phyloP scores from a whole-genome alignment of 176 grass and related monocot species.

The Paspalum notatum region DNA sequence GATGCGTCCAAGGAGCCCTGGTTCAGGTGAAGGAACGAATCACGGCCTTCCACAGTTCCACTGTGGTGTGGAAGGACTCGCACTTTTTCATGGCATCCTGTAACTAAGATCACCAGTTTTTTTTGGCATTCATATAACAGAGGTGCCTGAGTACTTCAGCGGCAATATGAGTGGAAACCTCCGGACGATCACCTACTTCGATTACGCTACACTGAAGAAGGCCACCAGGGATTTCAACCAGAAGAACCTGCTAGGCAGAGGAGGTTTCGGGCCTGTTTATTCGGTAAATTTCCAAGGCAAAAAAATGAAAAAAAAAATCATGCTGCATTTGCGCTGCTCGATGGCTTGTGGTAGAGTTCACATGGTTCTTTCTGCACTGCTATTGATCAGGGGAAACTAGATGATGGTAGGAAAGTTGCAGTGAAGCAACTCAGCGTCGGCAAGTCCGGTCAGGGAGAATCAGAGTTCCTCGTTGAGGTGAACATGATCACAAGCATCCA shows the following conservation, averaged over 20 bases:
- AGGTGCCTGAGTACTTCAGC: slow-evolving; percentile 58
- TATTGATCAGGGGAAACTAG: slow-evolving; percentile 50
- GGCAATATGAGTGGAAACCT: slow-evolving; percentile 69
- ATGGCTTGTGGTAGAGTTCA: neutral
- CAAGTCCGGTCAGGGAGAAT: slow-evolving; percentile 68
- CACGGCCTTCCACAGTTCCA: neutral
- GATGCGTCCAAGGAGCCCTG: slow-evolving; percentile 30
- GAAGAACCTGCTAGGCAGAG: slow-evolving; percentile 64
- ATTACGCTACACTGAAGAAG: slow-evolving; percentile 61
- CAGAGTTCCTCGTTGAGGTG: slow-evolving; percentile 73
- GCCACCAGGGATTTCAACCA: slow-evolving; percentile 58
- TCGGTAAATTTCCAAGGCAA: slow-evolving; percentile 18
- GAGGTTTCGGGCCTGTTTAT: slow-evolving; percentile 63
- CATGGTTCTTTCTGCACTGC: neutral
- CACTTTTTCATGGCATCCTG: neutral
- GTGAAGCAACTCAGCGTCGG: slow-evolving; percentile 69
- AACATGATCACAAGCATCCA: slow-evolving; percentile 85
- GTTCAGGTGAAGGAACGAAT: slow-evolving; percentile 45
- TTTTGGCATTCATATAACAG: neutral
- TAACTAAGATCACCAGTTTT: neutral
- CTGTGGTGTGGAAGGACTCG: neutral
- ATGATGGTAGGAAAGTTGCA: slow-evolving; percentile 58
- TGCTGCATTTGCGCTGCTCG: neutral
- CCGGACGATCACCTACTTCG: slow-evolving; percentile 62
- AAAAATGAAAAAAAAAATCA: neutral